Evolutionary conservation across 108 stramenopile genomes (phyloP), one percentile per base, ranked within the genome.

Genomic region (Nitzschia sp.): DNA sequence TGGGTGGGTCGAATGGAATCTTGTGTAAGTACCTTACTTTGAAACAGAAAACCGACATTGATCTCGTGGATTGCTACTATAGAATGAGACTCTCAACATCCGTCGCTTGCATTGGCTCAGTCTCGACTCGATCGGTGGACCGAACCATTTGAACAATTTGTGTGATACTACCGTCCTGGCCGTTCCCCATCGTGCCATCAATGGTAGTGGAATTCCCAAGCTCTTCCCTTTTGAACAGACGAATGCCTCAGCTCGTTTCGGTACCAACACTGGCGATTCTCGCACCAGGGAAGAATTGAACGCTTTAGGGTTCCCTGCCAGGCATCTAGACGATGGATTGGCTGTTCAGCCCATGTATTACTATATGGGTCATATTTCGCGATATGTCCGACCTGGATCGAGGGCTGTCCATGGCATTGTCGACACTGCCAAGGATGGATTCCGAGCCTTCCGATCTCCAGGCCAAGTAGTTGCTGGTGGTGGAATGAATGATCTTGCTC

Each of bases 1-100:
- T 41, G 96, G 92, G 2, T 95, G 94, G 85, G 84, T 94, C 45
- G 92, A 94, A 80, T 95, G 95, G 96, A 96, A 97, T 68, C 41
- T 95, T 63, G 58, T 97, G 76, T 87, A 71, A 71, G 79, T 78
- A 16, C 27, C 30, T 13, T 0, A 5, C 8, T 6, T 31, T 23
- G 52, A 22, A 34, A 2, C 13, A 27, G 48, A 25, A 11, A n/a
- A 41, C 63, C 32, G 21, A 22, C 32, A 45, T 72, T 23, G 0
- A 19, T 27, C 21, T 9, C 13, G 13, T 30, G n/a, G n/a, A n/a
- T n/a, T n/a, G n/a, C n/a, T n/a, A n/a, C n/a, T n/a, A n/a, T n/a
- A n/a, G n/a, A n/a, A n/a, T n/a, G n/a, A n/a, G n/a, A n/a, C n/a
- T n/a, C n/a, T n/a, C n/a, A n/a, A n/a, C n/a, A n/a, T n/a, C n/a